These are phyloP conservation scores for Casuarina glauca DNA, from an alignment of 306 rosid genomes.

Conservation along the genomic window DNA sequence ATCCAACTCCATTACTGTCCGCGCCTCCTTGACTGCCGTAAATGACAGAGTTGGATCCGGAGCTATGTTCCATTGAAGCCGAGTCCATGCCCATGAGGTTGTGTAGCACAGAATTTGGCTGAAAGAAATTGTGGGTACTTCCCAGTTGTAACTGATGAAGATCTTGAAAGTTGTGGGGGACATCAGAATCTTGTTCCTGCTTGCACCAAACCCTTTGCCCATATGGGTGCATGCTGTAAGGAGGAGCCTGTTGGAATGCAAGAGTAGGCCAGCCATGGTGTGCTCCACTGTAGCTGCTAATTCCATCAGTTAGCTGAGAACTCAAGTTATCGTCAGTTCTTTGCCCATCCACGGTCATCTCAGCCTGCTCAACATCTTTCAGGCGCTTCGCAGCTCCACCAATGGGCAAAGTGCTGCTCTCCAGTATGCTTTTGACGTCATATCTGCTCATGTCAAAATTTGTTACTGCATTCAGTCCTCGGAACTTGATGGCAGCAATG, in stretches of 20 bases:
- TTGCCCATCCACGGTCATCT: slow-evolving; percentile 28
- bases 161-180: slow-evolving; percentile 23
- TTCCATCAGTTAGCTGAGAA: slow-evolving; percentile 41
- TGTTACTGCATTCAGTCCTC: slow-evolving; percentile 92
- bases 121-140: slow-evolving; percentile 64
- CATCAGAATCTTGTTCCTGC: slow-evolving; percentile 56
- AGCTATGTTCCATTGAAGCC: slow-evolving; percentile 64
- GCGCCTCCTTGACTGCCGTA: slow-evolving; percentile 22
- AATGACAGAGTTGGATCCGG: slow-evolving; percentile 49
- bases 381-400: slow-evolving; percentile 80
- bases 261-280: slow-evolving; percentile 52
- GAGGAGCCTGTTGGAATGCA: slow-evolving; percentile 51
- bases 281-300: slow-evolving; percentile 18
- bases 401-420: slow-evolving; percentile 72
- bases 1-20: slow-evolving; percentile 13
- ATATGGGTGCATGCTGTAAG: slow-evolving; percentile 42
- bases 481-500: slow-evolving; percentile 86
- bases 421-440: slow-evolving; percentile 80
- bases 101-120: slow-evolving; percentile 34
- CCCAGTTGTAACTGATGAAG: slow-evolving; percentile 49
- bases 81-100: slow-evolving; percentile 51
- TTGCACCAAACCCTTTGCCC: slow-evolving; percentile 74
- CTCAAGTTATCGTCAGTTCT: slow-evolving; percentile 29
- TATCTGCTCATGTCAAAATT: slow-evolving; percentile 92
- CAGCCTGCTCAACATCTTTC: slow-evolving; percentile 62